phyloP scores from a whole-genome alignment of 2,329 filamentous ascomycete species.

The Venturia effusa region DNA sequence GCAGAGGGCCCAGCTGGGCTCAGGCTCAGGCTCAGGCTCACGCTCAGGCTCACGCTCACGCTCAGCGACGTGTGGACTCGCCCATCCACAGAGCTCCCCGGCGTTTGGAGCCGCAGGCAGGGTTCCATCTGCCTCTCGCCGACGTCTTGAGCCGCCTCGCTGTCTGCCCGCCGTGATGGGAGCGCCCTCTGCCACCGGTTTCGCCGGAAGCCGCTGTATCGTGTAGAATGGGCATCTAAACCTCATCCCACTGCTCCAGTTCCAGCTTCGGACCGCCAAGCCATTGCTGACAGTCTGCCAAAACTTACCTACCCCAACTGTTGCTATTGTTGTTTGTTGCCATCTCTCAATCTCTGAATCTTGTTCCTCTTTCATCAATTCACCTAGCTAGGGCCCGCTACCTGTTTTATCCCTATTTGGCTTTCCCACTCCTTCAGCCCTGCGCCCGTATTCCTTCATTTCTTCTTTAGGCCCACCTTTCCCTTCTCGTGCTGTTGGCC shows the following conservation, averaged over 20 bases:
- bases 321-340: conserved; percentile 3
- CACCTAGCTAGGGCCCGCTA: background rate
- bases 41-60: too few species aligned
- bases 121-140: conserved; percentile 3
- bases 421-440: conserved; percentile 6
- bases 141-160: background rate
- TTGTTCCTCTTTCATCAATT: background rate
- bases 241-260: conserved; percentile 4
- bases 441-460: background rate
- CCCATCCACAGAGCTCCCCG: background rate
- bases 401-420: conserved; percentile 2
- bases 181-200: conserved; percentile 1
- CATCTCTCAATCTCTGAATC: background rate
- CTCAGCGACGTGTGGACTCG: background rate
- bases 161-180: background rate
- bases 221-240: background rate
- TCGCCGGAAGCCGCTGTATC: conserved; percentile 5
- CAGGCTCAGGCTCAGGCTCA: too few species aligned
- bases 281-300: background rate
- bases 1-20: background rate
- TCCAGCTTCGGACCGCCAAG: conserved; percentile 8
- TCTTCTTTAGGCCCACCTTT: conserved; percentile 3
- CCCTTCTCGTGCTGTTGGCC: conserved; percentile 6
- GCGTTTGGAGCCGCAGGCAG: conserved; percentile 5
- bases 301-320: background rate